Conservation (phyloP, 164 flowering plant genomes). For the Taxillus chinensis region DNA sequence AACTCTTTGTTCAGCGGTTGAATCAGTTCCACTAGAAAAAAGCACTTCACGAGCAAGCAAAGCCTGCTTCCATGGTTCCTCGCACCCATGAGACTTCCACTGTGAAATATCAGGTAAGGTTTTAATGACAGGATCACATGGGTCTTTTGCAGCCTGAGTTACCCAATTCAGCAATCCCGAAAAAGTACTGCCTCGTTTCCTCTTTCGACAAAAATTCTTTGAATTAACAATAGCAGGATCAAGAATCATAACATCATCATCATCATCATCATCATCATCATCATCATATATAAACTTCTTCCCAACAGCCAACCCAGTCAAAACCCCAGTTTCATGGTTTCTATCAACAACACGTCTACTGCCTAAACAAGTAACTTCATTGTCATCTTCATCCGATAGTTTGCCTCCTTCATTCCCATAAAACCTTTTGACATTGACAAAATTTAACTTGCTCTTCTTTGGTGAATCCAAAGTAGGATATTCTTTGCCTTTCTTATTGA, state of each 20-base stretch:
- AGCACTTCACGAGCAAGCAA: slow-evolving; percentile 39
- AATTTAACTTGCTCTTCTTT: slow-evolving; percentile 6
- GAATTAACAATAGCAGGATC: slow-evolving; percentile 13
- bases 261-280: slow-evolving; percentile 9
- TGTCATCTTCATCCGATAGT: neutral
- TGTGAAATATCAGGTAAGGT: slow-evolving; percentile 33
- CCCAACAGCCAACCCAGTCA: neutral
- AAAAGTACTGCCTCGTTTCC: slow-evolving; percentile 34
- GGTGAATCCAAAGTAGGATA: slow-evolving; percentile 1
- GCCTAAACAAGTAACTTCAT: slow-evolving; percentile 5
- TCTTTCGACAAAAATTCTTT: slow-evolving; percentile 23
- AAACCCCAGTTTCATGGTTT: slow-evolving; percentile 1
- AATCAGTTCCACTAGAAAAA: slow-evolving; percentile 15
- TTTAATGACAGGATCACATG: slow-evolving; percentile 36
- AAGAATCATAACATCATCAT: slow-evolving; percentile 11
- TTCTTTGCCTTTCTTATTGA: slow-evolving; percentile 16
- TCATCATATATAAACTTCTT: slow-evolving; percentile 5
- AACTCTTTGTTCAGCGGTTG: slow-evolving; percentile 18
- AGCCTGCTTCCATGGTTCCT: slow-evolving; percentile 40
- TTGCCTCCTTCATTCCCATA: slow-evolving; percentile 1
- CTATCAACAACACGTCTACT: neutral
- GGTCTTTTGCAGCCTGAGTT: slow-evolving; percentile 37
- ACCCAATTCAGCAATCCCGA: slow-evolving; percentile 52
- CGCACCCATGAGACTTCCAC: slow-evolving; percentile 30
- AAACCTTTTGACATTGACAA: neutral